Conservation (phyloP, 768 basidiomycete genomes). For the Agaricus sinodeliciosus region DNA sequence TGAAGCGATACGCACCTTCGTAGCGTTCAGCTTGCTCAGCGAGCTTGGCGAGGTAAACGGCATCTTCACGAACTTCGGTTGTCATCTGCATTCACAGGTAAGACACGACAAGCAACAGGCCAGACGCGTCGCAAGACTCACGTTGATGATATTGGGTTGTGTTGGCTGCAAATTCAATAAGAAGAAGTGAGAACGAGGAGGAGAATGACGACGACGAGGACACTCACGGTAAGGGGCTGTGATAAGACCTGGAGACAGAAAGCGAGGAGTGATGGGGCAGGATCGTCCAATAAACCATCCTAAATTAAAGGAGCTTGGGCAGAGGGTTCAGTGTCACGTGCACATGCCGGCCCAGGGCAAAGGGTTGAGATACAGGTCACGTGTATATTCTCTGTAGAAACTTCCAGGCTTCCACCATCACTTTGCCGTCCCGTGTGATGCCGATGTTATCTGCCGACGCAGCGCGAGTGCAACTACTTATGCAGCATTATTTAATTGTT, state of each 20-base stretch:
- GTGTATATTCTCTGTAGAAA: conserved; percentile 19
- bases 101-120: conserved; percentile 29
- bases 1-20: conserved; percentile 56
- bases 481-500: background rate
- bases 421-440: background rate
- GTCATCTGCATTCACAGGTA: conserved; percentile 50
- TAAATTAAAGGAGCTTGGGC: conserved; percentile 67
- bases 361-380: conserved; percentile 31
- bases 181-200: conserved; percentile 17
- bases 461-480: background rate
- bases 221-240: conserved; percentile 37
- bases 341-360: conserved; percentile 31
- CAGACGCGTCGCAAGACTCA: conserved; percentile 36
- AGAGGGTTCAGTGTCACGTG: conserved; percentile 55
- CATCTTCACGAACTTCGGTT: conserved; percentile 86
- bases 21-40: conserved; percentile 99
- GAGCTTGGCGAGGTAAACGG: conserved; percentile 99
- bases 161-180: background rate
- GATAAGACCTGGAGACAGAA: conserved; percentile 31
- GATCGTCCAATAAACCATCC: conserved; percentile 44
- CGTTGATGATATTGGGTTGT: conserved; percentile 25
- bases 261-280: conserved; percentile 39
- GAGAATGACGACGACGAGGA: conserved; percentile 22
- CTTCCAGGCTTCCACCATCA: conserved; percentile 10
- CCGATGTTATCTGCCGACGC: background rate